Evolutionary conservation across 257 asterid genomes (phyloP), one percentile per base, ranked within the genome.

Genomic region (Primulina tabacum): DNA sequence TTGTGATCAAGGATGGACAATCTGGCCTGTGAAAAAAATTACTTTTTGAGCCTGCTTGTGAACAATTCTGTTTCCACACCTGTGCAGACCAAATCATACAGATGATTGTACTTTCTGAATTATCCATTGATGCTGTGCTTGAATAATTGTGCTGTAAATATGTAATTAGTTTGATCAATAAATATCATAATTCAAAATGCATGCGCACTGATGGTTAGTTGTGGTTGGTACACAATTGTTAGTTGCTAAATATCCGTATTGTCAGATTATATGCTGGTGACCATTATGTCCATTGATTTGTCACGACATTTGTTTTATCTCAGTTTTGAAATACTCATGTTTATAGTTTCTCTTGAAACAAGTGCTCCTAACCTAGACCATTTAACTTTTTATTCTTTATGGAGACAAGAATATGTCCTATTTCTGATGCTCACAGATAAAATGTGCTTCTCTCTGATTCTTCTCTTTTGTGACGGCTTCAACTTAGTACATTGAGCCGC

Each of bases 401-500:
- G 52, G 58, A 26, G 21, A 7, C 30, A 12, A 21, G 11, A 53
- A 53, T 8, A 62, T 24, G 29, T 67, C 21, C 67, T 47, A 34
- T 20, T 60, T 37, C 32, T 71, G 56, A 50, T 50, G 20, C 56
- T 50, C 56, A 16, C 56, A 50, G 8, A 16, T 16, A 16, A 50
- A 43, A 14, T 50, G 7, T 50, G 20, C 8, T 50, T 16, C 20
- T 43, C 68, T 70, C 71, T 71, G 61, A 66, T 53, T 67, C 26
- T 68, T 28, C 68, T 77, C 33, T 61, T 70, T 29, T 52, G 16
- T 69, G 77, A 38, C 65, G 69, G 69, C 29, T 68, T 72, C 71
- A 28, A 66, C 69, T 53, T 77, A 89, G 98, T 81, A 84, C 95
- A 69, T 73, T 94, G 79, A 86, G 96, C 66, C 90, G 96, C 73